Percentiles rank a stretch among this genome's conserved stretches.
Evolutionary conservation across 164 flowering plant species (phyloP).

Genomic region (Vitis cinerea): DNA sequence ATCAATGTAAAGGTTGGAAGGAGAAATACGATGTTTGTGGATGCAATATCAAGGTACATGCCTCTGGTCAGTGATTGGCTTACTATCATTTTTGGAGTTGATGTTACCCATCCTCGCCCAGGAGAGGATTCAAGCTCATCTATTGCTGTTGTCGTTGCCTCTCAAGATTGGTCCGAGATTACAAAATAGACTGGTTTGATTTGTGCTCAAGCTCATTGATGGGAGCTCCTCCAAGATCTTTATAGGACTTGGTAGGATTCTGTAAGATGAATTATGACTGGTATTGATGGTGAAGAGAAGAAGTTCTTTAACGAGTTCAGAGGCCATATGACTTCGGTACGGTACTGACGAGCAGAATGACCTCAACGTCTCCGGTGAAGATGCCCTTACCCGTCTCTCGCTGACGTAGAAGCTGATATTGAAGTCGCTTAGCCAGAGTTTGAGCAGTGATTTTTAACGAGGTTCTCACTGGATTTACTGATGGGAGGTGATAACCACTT

Average conservation of each 20-base stretch:
- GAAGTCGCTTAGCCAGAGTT: no score
- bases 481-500: constrained; percentile 87
- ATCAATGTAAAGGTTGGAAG: constrained; percentile 97
- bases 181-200: constrained; percentile 80
- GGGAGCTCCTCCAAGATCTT: constrained; percentile 77
- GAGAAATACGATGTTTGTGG: constrained; percentile 83
- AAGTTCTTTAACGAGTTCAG: no score
- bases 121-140: constrained; percentile 98
- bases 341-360: no score
- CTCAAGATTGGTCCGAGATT: constrained; percentile 84
- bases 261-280: constrained; percentile 49
- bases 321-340: no score
- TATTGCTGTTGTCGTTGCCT: constrained; percentile 93
- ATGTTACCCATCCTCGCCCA: constrained; percentile 97
- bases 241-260: constrained; percentile 71
- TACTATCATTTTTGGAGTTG: constrained; percentile 74
- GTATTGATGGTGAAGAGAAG: constrained; percentile 47
- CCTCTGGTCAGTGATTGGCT: constrained; percentile 86
- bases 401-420: no score
- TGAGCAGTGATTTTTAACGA: no score
- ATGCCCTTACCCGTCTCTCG: no score
- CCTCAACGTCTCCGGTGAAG: no score
- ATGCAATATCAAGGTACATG: constrained; percentile 84
- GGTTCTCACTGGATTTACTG: no score
- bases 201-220: constrained; percentile 78